Percentiles rank a stretch among this genome's conserved stretches.
These are phyloP conservation scores for Fusarium vanettenii DNA, from an alignment of 2,329 filamentous ascomycete genomes.

Conservation along the genomic window DNA sequence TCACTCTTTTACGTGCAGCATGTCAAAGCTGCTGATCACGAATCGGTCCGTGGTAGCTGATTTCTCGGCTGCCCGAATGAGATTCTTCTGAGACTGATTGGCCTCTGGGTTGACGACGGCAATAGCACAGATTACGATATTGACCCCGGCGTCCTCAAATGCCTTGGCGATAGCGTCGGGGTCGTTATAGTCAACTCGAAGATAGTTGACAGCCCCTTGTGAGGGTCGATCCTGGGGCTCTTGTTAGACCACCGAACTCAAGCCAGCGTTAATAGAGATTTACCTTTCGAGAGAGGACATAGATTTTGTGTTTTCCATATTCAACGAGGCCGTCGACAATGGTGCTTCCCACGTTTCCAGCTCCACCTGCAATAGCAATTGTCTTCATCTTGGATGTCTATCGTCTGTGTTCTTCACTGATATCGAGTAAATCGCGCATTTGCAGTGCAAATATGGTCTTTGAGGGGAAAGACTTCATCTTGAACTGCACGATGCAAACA, in stretches of 20 bases:
- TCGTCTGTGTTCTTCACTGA: background rate
- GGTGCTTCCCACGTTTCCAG: conserved; percentile 28
- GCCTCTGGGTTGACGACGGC: conserved; percentile 24
- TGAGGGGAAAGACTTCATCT: background rate
- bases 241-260: background rate
- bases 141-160: conserved; percentile 11
- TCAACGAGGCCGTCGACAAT: conserved; percentile 33
- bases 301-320: conserved; percentile 27
- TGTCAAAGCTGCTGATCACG: conserved; percentile 37
- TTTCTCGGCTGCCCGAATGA: conserved; percentile 25
- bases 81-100: conserved; percentile 31
- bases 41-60: conserved; percentile 23
- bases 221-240: background rate
- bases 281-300: conserved; percentile 26
- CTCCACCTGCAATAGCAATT: conserved; percentile 34
- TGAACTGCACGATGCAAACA: background rate
- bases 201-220: background rate
- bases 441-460: background rate
- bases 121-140: conserved; percentile 36
- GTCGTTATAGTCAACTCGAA: conserved; percentile 26
- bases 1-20: conserved; percentile 36
- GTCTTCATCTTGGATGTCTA: conserved; percentile 15
- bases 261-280: too few species aligned
- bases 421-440: background rate
- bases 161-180: background rate